phyloP scores from a whole-genome alignment of 352 stramenopile genomes.

The Globisporangium iwayamae region DNA sequence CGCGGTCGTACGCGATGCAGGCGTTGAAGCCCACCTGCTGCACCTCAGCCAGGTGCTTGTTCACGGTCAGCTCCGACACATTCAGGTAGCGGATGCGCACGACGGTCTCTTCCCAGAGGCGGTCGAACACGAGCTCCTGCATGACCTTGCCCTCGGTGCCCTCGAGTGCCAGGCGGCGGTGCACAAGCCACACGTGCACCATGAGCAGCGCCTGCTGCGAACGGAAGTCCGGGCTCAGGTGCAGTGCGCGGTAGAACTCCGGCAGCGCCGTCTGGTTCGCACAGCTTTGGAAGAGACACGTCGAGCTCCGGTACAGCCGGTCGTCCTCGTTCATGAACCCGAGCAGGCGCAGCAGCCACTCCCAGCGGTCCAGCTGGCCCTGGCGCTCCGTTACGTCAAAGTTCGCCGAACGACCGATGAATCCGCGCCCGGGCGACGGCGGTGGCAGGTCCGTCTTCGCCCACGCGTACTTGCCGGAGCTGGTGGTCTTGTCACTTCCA shows the following conservation, averaged over 20 bases:
- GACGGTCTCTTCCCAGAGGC: constrained; percentile 94
- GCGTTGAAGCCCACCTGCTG: constrained; percentile 95
- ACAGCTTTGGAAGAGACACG: constrained; percentile 77
- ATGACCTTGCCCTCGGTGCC: constrained; percentile 79
- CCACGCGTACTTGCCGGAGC: constrained; percentile 51
- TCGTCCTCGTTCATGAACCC: constrained; percentile 88
- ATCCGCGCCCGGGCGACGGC: constrained; percentile 64
- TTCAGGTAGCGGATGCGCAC: constrained; percentile 91
- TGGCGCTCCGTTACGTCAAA: constrained; percentile 75
- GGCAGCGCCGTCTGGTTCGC: constrained; percentile 76
- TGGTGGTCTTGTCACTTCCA: constrained; percentile 10
- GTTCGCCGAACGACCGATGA: constrained; percentile 71
- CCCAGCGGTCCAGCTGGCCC: constrained; percentile 63
- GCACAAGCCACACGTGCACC: constrained; percentile 95
- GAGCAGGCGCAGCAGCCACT: constrained; percentile 80
- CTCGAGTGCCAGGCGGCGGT: constrained; percentile 88
- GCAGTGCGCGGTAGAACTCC: constrained; percentile 68
- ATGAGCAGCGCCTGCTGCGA: constrained; percentile 92
- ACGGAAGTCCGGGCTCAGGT: constrained; percentile 84
- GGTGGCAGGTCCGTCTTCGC: constrained; percentile 78
- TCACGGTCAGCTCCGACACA: constrained; percentile 94
- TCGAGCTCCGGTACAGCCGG: constrained; percentile 67
- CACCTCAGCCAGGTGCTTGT: constrained; percentile 95
- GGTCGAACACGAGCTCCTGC: constrained; percentile 96
- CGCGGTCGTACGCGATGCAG: constrained; percentile 93